phyloP scores from a whole-genome alignment of 2,329 filamentous ascomycete genomes.

The Colletotrichum chlorophyti region DNA sequence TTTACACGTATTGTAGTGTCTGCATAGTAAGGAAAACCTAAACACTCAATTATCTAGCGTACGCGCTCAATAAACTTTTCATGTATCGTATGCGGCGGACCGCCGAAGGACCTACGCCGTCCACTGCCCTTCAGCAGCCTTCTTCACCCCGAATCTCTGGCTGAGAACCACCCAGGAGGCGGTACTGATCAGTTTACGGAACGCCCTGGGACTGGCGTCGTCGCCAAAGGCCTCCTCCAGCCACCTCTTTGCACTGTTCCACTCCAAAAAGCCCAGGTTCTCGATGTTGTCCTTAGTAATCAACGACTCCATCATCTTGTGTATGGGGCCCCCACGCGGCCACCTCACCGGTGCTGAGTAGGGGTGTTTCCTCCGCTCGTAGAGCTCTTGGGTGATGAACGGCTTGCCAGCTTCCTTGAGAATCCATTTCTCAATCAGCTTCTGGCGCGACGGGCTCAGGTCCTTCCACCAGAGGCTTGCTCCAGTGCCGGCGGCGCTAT shows the following conservation, averaged over 20 bases:
- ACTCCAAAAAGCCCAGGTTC: conserved; percentile 48
- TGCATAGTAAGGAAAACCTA: not conserved
- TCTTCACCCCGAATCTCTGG: conserved; percentile 24
- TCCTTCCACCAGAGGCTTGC: conserved; percentile 47
- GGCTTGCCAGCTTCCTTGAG: conserved; percentile 48
- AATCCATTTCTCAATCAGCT: conserved; percentile 56
- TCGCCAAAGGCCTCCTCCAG: conserved; percentile 47
- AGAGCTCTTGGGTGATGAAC: conserved; percentile 56
- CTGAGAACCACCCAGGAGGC: conserved; percentile 20
- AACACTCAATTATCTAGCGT: not conserved
- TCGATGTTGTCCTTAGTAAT: conserved; percentile 45
- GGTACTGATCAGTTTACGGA: conserved; percentile 15
- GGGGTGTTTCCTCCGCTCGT: conserved; percentile 55
- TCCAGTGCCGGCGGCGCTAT: conserved; percentile 27
- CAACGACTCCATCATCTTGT: conserved; percentile 39
- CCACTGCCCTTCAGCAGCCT: conserved; percentile 1
- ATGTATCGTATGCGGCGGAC: not conserved
- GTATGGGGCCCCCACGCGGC: conserved; percentile 48
- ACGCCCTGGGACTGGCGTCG: conserved; percentile 34
- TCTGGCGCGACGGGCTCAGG: conserved; percentile 18
- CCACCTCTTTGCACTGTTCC: conserved; percentile 39
- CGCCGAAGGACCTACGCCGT: not conserved
- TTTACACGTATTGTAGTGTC: not conserved
- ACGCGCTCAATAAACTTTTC: not conserved
- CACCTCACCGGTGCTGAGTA: conserved; percentile 54